Percentiles rank a stretch among this genome's conserved stretches.
phyloP scores from a whole-genome alignment of 129 eudicot species.

The Mikania micrantha region DNA sequence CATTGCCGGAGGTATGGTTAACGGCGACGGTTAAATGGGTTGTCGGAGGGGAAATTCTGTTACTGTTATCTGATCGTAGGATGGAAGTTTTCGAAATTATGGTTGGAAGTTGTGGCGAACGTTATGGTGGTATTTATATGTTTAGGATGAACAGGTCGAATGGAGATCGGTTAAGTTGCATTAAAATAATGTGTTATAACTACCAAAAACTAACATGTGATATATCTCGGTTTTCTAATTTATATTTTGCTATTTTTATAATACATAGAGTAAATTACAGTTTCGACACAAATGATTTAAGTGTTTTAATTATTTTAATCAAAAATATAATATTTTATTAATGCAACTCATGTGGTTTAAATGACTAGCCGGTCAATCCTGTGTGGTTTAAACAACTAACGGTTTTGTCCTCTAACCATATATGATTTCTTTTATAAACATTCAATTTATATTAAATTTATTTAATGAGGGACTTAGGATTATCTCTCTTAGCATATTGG shows the following conservation, averaged over 20 bases:
- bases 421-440: too few relatives aligned
- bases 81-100: neutral
- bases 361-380: too few relatives aligned
- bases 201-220: neutral
- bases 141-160: neutral
- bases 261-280: too few relatives aligned
- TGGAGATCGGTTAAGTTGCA: neutral
- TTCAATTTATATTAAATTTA: too few relatives aligned
- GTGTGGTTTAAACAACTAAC: too few relatives aligned
- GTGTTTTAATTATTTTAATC: too few relatives aligned
- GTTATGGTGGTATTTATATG: neutral
- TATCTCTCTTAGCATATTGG: too few relatives aligned
- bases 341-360: too few relatives aligned
- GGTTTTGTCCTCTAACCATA: too few relatives aligned
- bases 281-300: too few relatives aligned
- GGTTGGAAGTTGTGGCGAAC: slow-evolving; percentile 17
- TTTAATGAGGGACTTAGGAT: too few relatives aligned
- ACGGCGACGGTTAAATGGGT: slow-evolving; percentile 13
- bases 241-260: neutral
- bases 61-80: neutral
- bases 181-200: neutral
- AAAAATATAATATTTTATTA: too few relatives aligned
- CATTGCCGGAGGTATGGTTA: slow-evolving; percentile 35
- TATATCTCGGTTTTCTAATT: neutral
- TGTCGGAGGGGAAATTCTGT: neutral